Percentiles rank a stretch among this genome's conserved stretches.
phyloP scores from a whole-genome alignment of 192 early-diverging fungal genomes.

The Backusella liffmaniae region DNA sequence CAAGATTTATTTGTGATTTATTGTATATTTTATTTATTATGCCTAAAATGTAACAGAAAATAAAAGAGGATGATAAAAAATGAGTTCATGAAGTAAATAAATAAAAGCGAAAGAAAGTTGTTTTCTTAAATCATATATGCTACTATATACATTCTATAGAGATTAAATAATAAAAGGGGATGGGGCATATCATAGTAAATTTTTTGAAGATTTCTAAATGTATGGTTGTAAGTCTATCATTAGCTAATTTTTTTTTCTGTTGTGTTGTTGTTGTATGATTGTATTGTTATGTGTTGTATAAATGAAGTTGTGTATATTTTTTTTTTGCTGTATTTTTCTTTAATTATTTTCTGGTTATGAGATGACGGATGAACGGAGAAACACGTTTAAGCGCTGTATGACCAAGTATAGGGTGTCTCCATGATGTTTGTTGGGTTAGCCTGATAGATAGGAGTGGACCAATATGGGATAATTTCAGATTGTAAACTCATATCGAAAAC shows the following conservation, averaged over 20 bases:
- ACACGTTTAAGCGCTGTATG: background rate
- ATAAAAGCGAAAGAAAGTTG: background rate
- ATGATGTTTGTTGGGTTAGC: constrained; percentile 1
- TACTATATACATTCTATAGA: constrained; percentile 5
- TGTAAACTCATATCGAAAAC: background rate
- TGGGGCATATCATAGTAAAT: constrained; percentile 2
- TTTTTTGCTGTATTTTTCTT: background rate
- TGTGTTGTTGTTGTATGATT: background rate
- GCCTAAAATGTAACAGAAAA: background rate
- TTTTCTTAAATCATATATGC: background rate
- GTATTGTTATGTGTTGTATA: constrained; percentile 10
- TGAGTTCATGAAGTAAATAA: background rate
- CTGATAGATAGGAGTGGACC: background rate
- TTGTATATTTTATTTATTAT: background rate
- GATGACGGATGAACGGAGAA: background rate
- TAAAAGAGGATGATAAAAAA: background rate
- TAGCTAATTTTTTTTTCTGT: constrained; percentile 5
- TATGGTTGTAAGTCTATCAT: background rate
- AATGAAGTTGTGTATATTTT: background rate
- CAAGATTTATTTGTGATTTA: background rate
- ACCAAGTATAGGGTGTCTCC: background rate
- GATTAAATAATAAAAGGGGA: constrained; percentile 2
- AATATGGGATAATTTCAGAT: background rate
- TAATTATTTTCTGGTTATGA: background rate
- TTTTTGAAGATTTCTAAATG: background rate